Evolutionary conservation across 176 grass and related monocot genomes (phyloP), one percentile per base, ranked within the genome.

Genomic region (Musa acuminata): DNA sequence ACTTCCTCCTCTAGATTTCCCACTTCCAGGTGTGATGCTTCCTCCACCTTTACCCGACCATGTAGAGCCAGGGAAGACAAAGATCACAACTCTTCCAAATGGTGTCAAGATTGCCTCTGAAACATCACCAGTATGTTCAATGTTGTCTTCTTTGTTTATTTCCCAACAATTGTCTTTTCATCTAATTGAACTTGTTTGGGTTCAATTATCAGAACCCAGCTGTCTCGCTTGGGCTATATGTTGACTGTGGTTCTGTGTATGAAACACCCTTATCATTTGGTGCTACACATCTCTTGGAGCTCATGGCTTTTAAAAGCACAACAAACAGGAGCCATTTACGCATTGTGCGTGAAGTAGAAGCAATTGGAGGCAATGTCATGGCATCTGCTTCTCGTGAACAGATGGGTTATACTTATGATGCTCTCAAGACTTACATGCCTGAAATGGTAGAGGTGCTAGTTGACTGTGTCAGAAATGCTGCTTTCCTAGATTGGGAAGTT

Each of bases 331-430:
- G 81, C 80, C 88, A 96, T 65, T 79, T 96, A 65, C 88, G 88
- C 52, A 49, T 96, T 58, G 86, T 96, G 64, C 86, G 86, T 68
- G 92, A 96, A 87, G 86, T 84, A 17, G 86, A 96, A 86, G 83
- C 88, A 64, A 89, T 96, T 14, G 88, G 92, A 35, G 92, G 88
- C 73, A 88, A 83, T 87, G 77, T 96, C 23, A 83, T 79, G 12
- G 88, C 92, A 72, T 84, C 88, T 29, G 88, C 88, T 76, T 96
- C 92, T 22, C 82, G 79, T 77, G 92, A 91, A 73, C 92, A 96
- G 66, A 96, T 96, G 88, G 78, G 88, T 72, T 95, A 95, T 82
- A 95, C 83, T 35, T 95, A 86, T 82, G 85, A 95, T 86, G 91
- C 91, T 53, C 50, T 76, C 1, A 76, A 76, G 43, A 76, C 74